A percentile compares a stretch with the other conserved stretches of the same genome.
Evolutionary conservation across 305 asterid species (phyloP).

Genomic region (Solanum hybrid): DNA sequence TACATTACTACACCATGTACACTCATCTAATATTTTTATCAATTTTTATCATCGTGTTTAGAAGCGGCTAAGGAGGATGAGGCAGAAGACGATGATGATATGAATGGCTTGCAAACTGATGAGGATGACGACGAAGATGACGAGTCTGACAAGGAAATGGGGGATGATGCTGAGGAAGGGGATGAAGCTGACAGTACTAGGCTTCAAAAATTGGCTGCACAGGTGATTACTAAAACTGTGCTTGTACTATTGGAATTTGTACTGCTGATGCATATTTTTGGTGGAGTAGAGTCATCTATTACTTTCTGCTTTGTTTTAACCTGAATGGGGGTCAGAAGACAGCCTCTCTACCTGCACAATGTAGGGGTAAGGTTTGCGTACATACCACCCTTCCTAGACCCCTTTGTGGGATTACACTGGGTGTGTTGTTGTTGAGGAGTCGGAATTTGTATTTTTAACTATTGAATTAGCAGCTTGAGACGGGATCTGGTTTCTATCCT

Average conservation of each 20-base stretch:
- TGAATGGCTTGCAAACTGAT: conserved; percentile 63
- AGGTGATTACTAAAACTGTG: conserved; percentile 34
- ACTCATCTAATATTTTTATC: neutral
- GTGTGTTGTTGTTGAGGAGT: neutral
- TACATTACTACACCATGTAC: neutral
- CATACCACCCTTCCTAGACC: neutral
- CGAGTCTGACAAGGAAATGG: conserved; percentile 84
- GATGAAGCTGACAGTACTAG: conserved; percentile 69
- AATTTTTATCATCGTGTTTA: conserved; percentile 10
- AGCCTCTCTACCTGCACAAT: neutral
- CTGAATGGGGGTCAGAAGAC: neutral
- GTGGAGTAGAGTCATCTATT: neutral
- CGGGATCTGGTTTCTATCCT: neutral
- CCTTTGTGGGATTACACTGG: neutral
- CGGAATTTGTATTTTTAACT: neutral
- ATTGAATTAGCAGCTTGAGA: neutral
- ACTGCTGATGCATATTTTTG: neutral
- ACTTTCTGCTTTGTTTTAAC: neutral
- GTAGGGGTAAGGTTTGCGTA: neutral
- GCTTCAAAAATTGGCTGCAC: conserved; percentile 78
- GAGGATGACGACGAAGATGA: conserved; percentile 75
- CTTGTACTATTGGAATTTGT: neutral
- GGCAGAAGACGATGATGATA: conserved; percentile 66
- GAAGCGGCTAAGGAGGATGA: conserved; percentile 78
- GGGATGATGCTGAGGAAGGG: conserved; percentile 77